Base-by-base conservation (phyloP, 2,329 filamentous ascomycete genomes). In the Apiospora arundinis region DNA sequence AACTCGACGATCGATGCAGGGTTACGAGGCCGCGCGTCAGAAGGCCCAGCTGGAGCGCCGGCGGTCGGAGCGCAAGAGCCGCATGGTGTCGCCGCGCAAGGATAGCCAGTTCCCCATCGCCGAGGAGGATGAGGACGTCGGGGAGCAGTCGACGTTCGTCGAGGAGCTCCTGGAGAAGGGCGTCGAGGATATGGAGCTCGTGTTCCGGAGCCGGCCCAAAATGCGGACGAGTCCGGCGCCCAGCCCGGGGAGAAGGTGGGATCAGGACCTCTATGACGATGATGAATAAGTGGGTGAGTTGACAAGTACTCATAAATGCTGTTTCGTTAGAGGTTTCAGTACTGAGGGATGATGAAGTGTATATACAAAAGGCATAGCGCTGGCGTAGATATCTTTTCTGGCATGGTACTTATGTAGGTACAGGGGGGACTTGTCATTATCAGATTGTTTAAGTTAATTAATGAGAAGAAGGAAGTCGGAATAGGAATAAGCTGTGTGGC, bases 181-280 rank as follows among this genome's bases (percentile, higher is more conserved):
- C 21, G 87, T 91, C 70, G 91, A 94, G 74, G 94, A 97, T 72
- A 93, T 94, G 80, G 92, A 93, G 72, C 92, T 92, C 37, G 92
- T 97, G 0, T 98, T 98, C 80, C 93, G 92, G 82, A 95, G 93
- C 74, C 83, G 95, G 74, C 95, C 95, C 0, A 92, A 91, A 80
- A 90, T 98, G 75, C 91, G 92, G 74, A 89, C 89, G 14, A 97
- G 94, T 79, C 94, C 95, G 1, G 80, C 90, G 2, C 83, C 84
- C 11, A 88, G 84, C 70, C 88, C 88, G 2, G 81, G 78, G 7
- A 83, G 80, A 71, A 68, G 45, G 42, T 76, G 75, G 74, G 76
- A 74, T 28, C 72, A 28, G 40, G 65, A 67, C 12, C 7, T 63
- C 32, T 63, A 63, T 18, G 56, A 63, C 9, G 21, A n/a, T 6